Evolutionary conservation across 331 rosid genomes (phyloP), one percentile per base, ranked within the genome.

Genomic region (Stylosanthes scabra): DNA sequence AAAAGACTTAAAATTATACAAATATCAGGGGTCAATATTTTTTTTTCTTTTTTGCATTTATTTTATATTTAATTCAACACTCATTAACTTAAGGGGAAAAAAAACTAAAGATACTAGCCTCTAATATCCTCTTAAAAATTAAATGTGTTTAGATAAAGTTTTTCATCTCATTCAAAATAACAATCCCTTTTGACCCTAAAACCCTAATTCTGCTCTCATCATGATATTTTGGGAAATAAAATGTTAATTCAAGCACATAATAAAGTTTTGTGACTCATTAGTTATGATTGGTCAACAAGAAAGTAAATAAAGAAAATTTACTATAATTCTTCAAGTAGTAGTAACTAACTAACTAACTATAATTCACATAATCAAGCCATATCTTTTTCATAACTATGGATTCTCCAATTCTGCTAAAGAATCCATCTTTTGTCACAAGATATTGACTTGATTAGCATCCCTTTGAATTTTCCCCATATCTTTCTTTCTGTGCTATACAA

Each of bases 381-480:
- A 66, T 39, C 37, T 31, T 31, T 31, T 31, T 31, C 63, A 74
- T 59, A 52, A 16, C 78, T 29, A 25, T 40, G 40, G 67, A 76
- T 27, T 74, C 28, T 11, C 2, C 14, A 52, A 80, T 81, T 84
- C 66, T 74, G 67, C 56, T 58, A 14, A 62, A 78, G 76, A 56
- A 77, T 74, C 63, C 29, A 77, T 68, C 57, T 63, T 49, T 61
- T 44, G 44, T 57, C 56, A 61, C 27, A 60, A 28, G 31, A 63
- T 55, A 75, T 72, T 76, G 72, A 68, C 71, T 60, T 61, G 49
- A 47, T 72, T 46, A 14, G 55, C 41, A 29, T 34, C 64, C 59
- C 46, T 76, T 83, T 75, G 77, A 77, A 83, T 74, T 80, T 76
- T 74, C 62, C 59, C 81, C 76, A 59, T 78, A 76, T 70, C 50